Base-by-base conservation (phyloP, 306 rosid genomes). In the Mucuna pruriens region DNA sequence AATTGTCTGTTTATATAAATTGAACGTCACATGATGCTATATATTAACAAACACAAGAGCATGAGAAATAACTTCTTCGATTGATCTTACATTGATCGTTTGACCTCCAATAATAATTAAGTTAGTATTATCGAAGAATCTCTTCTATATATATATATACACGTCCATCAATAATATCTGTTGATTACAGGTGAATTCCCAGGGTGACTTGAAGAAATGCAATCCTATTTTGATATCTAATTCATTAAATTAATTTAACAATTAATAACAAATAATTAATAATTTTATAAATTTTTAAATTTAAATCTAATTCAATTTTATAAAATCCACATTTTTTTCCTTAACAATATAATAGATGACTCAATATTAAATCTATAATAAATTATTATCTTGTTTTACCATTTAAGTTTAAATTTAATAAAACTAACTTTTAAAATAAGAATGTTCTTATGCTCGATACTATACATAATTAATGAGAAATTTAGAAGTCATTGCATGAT, bases 81-180 rank as follows among this genome's bases (percentile, higher is more conserved):
- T 36, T 15, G 57, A 45, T 46, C 46, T 17, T 69, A 58, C 3
- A 44, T 42, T 63, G 29, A 66, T 65, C 9, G 9, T 65, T 78
- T 84, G 84, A 78, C 84, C 65, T 71, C 13, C 60, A 52, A 61
- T 62, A 71, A n/a, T n/a, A n/a, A n/a, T n/a, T n/a, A n/a, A 62
- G 16, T 38, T 71, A 70, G 45, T 17, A 40, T 71, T 82, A 67
- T 40, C 3, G 20, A 11, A 77, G 75, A 72, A 70, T 76, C 75
- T 58, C 67, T 52, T 51, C 6, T 40, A 6, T 16, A 7, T 52
- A 8, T 11, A 46, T 40, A 6, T 16, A 7, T 52, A 8, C 5
- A 46, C 2, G 44, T 63, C 34, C 15, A 31, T 38, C 54, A 63
- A n/a, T 42, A 55, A 46, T 31, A 44, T 20, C 8, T 42, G 40